Evolutionary conservation across 1,284 basidiomycete species (phyloP).

Genomic region (Fomitopsis pinicola): DNA sequence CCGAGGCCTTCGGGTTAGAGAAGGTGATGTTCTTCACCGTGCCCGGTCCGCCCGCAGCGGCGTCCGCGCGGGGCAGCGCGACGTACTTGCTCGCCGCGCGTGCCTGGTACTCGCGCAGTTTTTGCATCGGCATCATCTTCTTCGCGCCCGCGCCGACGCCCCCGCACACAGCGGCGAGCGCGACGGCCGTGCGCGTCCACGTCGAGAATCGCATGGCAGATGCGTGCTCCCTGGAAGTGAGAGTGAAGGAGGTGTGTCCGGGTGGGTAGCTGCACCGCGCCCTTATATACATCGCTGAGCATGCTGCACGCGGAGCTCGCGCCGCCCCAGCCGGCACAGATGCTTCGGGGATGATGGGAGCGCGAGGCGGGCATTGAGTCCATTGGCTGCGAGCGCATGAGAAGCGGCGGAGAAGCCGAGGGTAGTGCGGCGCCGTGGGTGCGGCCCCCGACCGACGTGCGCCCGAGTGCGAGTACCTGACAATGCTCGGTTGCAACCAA

Average conservation of each 20-base stretch:
- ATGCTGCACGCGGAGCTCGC: neutral
- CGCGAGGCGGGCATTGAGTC: neutral
- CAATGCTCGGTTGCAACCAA: no score
- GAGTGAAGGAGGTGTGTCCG: neutral
- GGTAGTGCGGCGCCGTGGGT: no score
- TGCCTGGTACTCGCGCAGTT: neutral
- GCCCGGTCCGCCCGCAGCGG: neutral
- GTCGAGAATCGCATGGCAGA: neutral
- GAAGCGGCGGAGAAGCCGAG: neutral
- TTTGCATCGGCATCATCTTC: neutral
- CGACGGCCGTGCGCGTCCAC: neutral
- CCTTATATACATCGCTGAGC: neutral
- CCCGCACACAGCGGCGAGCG: neutral
- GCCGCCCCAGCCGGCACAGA: neutral
- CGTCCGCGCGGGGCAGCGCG: neutral
- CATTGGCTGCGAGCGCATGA: neutral
- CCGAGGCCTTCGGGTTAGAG: neutral
- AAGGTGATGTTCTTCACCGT: neutral
- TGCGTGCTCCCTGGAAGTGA: neutral
- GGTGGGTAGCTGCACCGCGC: neutral
- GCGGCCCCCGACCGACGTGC: no score
- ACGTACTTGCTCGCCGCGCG: neutral
- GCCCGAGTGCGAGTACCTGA: no score
- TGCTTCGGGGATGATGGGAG: neutral
- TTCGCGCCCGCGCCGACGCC: neutral